Percentiles rank a stretch among this genome's conserved stretches.
These are phyloP conservation scores for Volutella citrinella DNA, from an alignment of 2,329 filamentous ascomycete genomes.

Conservation along the genomic window DNA sequence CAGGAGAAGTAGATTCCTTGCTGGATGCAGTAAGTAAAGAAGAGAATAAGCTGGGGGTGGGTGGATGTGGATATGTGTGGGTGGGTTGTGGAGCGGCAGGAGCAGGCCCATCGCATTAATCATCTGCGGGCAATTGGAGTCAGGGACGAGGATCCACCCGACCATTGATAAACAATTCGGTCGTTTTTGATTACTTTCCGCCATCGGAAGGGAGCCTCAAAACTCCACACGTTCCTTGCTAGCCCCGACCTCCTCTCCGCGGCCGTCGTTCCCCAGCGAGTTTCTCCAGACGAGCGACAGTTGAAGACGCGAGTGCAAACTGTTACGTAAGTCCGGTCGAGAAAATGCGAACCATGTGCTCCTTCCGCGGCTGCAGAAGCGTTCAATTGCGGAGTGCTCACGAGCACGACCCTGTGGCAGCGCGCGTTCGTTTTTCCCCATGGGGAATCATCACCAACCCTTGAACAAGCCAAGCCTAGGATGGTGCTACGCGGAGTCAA, in stretches of 20 bases:
- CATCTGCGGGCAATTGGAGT: no score
- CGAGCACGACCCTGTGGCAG: no score
- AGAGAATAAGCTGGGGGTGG: background rate
- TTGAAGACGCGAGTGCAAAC: no score
- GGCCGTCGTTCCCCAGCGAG: no score
- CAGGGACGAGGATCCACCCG: background rate
- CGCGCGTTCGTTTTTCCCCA: no score
- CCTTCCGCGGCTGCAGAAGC: no score
- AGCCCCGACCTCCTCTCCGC: background rate
- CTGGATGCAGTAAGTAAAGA: conserved; percentile 5
- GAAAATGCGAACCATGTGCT: background rate
- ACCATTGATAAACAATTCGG: background rate
- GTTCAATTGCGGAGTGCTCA: no score
- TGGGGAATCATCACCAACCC: background rate
- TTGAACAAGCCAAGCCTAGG: background rate
- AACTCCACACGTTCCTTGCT: background rate
- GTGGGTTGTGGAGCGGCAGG: background rate
- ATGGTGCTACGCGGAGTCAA: background rate
- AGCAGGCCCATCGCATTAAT: no score
- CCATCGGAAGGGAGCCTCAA: conserved; percentile 3
- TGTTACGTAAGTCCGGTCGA: conserved; percentile 1
- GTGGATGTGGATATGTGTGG: conserved; percentile 1
- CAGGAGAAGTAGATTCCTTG: conserved; percentile 8
- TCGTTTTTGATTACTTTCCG: conserved; percentile 6
- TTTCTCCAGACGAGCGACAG: no score